phyloP scores from a whole-genome alignment of 2,329 filamentous ascomycete genomes.

The Sporothrix mexicana region DNA sequence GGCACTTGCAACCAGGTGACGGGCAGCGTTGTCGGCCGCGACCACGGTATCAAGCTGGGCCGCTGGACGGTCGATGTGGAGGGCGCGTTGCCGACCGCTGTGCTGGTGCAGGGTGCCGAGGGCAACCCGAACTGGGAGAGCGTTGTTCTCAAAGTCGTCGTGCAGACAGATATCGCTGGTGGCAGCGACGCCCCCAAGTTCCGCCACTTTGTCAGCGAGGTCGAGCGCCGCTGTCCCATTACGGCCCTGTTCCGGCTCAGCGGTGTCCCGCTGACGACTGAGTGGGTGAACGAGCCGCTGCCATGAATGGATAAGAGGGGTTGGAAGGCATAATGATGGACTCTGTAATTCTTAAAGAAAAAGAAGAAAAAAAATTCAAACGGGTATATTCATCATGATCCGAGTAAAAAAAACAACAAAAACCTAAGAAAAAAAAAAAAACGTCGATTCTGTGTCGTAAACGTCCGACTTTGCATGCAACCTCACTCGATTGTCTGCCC shows the following conservation, averaged over 20 bases:
- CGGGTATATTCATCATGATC: too few relatives aligned
- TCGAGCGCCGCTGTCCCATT: constrained; percentile 32
- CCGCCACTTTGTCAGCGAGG: constrained; percentile 29
- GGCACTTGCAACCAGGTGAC: constrained; percentile 31
- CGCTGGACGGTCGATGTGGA: constrained; percentile 29
- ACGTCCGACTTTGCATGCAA: too few relatives aligned
- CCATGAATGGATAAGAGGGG: neutral
- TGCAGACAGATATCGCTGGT: constrained; percentile 28
- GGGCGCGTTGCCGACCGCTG: constrained; percentile 26
- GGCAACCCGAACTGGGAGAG: constrained; percentile 31
- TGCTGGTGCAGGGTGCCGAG: constrained; percentile 27
- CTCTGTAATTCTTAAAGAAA: too few relatives aligned
- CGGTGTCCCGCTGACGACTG: constrained; percentile 24
- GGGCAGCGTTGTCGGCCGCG: constrained; percentile 27
- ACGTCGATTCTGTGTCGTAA: too few relatives aligned
- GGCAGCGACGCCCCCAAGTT: constrained; percentile 9
- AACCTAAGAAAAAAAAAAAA: too few relatives aligned
- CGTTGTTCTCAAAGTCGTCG: constrained; percentile 7
- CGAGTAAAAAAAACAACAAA: too few relatives aligned
- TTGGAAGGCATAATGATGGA: too few relatives aligned
- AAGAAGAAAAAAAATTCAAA: too few relatives aligned
- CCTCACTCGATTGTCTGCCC: too few relatives aligned
- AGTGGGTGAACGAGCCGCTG: constrained; percentile 31
- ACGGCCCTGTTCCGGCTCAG: constrained; percentile 28
- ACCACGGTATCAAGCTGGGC: constrained; percentile 26